Base-by-base conservation (phyloP, 176 grass and related monocot genomes). In the Typha latifolia region DNA sequence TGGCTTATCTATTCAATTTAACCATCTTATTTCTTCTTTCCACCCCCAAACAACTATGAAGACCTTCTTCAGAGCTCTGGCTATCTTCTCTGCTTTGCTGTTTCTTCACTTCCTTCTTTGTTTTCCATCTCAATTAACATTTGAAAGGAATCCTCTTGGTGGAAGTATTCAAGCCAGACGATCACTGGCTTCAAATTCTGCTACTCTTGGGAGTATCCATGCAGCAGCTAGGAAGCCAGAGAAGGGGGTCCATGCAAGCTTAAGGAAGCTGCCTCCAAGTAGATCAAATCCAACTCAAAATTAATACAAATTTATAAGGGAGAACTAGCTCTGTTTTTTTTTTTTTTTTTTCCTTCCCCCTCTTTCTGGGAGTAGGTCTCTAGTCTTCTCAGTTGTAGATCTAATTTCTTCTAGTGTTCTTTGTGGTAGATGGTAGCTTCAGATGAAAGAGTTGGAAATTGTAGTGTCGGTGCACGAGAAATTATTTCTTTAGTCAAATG, bases 261-360 rank as follows among this genome's bases (percentile, higher is more conserved):
- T 79, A 29, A 79, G 47, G 65, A 74, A 10, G 71, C 14, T 75
- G 55, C 82, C 82, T 55, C 15, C 14, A 15, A 79, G 82, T 31
- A 55, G 11, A 56, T 49, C 66, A 16, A 84, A 84, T 84, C 76
- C 82, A 59, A 84, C 52, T 69, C 71, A 75, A 12, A 84, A 84
- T 51, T 70, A 84, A 65, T 31, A 51, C 10, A 49, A 18, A 48
- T 59, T 48, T n/a, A 29, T 32, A 49, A 47, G 43, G 26, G 57
- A 76, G 53, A 14, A 62, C 26, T 52, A 48, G n/a, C 47, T 12
- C 32, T 2, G 11, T 4, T 67, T 22, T 49, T 66, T 18, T 63
- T 62, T 69, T 31, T 18, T 61, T 3, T 49, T 74, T 81, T 74
- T 57, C 4, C 2, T 21, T 9, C 8, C 20, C 0, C 0, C 16